Percentiles rank a stretch among this genome's conserved stretches.
Conservation (phyloP, 139 green algal species). For the Penium margaritaceum region DNA sequence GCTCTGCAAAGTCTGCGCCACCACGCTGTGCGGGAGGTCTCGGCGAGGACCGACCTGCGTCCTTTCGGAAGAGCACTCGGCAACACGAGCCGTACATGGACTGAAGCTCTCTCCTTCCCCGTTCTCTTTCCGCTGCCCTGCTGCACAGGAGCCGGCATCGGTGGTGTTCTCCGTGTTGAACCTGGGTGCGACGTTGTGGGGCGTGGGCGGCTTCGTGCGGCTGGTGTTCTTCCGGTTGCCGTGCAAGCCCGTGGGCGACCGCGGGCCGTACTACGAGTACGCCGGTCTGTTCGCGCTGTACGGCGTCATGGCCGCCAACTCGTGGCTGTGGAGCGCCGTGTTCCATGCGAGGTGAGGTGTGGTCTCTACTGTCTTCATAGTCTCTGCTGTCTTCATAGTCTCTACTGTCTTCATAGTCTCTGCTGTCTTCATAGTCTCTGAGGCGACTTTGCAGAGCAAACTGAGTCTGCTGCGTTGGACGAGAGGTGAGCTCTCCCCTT, state of each 20-base stretch:
- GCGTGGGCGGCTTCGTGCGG: conserved; percentile 4
- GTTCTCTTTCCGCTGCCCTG: conserved; percentile 5
- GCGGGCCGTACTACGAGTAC: conserved; percentile 41
- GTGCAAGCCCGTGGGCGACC: conserved; percentile 44
- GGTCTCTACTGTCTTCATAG: no score
- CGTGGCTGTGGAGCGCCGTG: conserved; percentile 70
- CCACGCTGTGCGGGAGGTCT: no score
- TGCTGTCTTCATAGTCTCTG: no score
- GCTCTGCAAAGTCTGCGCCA: no score
- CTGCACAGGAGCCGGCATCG: conserved; percentile 62
- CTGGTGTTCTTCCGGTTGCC: conserved; percentile 23
- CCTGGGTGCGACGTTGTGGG: conserved; percentile 55
- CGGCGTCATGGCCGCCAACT: conserved; percentile 50
- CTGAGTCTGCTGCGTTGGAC: no score
- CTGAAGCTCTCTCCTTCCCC: not conserved
- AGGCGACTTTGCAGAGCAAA: no score
- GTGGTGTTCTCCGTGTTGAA: conserved; percentile 71
- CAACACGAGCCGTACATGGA: no score
- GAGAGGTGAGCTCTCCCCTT: no score
- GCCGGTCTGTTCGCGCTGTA: conserved; percentile 58
- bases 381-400: no score
- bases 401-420: no score
- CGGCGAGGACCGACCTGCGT: no score
- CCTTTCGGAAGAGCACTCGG: no score
- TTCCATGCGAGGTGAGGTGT: conserved; percentile 71